Evolutionary conservation across 2,329 filamentous ascomycete genomes (phyloP), one percentile per base, ranked within the genome.

Genomic region (Aspergillus sp.): DNA sequence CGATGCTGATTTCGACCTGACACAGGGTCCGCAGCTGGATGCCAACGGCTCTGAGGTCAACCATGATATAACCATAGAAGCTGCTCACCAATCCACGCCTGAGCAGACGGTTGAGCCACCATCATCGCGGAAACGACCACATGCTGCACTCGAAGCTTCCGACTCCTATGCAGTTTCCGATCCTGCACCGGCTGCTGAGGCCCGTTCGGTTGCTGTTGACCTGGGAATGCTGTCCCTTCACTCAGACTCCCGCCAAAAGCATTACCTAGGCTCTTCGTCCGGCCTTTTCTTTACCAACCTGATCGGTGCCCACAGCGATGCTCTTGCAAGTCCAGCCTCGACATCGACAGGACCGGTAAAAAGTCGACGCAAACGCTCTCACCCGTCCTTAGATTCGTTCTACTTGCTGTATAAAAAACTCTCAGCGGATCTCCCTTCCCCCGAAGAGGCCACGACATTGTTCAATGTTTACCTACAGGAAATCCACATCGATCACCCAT

Each of bases 211-310:
- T 15, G 70, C 74, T 0, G 64, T 73, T 19, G 70, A 74, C 24
- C 57, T 77, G 0, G 74, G 73, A 0, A 70, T 75, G 64, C 61
- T 76, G 8, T 73, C 74, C 2, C 65, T 77, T 11, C 73, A 75
- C 47, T 73, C 73, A 0, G 73, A 77, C 51, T 71, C 71, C 1
- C 64, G 66, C n/a, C 73, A 75, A 33, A 67, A 66, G 40, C 73
- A 75, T 45, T 76, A 76, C 52, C 65, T 75, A 3, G 73, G 73
- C 4, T 75, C 74, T 1, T 75, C 72, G 2, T 75, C 73, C 2
- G 74, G 74, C 0, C 64, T 72, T 0, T 60, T 77, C 0, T 75
- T 76, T 55, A 69, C 72, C 0, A 70, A 66, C 50, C 27, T 70
- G 12, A 62, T 69, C 19, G 64, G 65, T 3, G 40, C 57, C 21